These are phyloP conservation scores for Podaxis mareebaensis DNA, from an alignment of 768 basidiomycete species.

Conservation along the genomic window DNA sequence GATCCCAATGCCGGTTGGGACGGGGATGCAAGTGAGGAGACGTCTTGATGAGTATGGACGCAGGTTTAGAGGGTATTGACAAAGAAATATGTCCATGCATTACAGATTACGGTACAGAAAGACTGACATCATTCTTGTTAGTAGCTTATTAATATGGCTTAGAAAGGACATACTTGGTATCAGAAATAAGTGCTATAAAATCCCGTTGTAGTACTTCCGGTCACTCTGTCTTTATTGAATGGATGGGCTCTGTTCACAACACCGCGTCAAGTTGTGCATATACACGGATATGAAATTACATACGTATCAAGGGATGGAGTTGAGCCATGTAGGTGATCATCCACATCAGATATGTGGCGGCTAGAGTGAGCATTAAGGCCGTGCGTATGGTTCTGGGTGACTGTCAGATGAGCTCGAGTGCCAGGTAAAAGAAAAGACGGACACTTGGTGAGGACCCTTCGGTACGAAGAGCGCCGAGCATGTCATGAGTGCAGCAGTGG, in stretches of 20 bases:
- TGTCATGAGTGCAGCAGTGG: constrained; percentile 65
- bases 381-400: constrained; percentile 79
- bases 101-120: constrained; percentile 32
- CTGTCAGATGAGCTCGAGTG: not conserved
- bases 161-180: constrained; percentile 32
- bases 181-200: constrained; percentile 21
- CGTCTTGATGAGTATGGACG: constrained; percentile 9
- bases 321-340: constrained; percentile 96
- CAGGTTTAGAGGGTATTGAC: not conserved
- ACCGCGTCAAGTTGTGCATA: not conserved
- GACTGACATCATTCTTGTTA: constrained; percentile 20
- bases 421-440: constrained; percentile 30
- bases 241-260: constrained; percentile 22
- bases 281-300: constrained; percentile 25
- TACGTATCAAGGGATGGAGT: constrained; percentile 86
- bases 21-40: constrained; percentile 44
- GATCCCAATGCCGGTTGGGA: constrained; percentile 45
- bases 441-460: constrained; percentile 92
- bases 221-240: constrained; percentile 19
- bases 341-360: constrained; percentile 95
- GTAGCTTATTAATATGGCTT: not conserved
- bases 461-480: constrained; percentile 69
- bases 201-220: constrained; percentile 4
- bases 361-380: constrained; percentile 71
- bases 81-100: constrained; percentile 24